phyloP scores from a whole-genome alignment of 176 grass and related monocot species.

The Rhynchospora breviuscula region DNA sequence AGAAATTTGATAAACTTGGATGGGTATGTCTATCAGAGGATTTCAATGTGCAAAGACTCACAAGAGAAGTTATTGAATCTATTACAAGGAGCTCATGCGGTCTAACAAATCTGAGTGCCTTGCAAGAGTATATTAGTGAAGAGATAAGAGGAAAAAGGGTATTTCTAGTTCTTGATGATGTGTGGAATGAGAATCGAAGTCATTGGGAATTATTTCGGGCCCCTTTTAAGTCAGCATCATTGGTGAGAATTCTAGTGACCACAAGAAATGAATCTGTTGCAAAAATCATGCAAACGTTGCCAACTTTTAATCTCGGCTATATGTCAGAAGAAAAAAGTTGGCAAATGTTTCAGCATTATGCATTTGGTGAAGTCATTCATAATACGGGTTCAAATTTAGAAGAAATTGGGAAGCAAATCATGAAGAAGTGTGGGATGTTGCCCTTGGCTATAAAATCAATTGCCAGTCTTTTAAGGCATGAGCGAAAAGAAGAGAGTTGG shows the following conservation, averaged over 20 bases:
- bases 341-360: conserved; percentile 18
- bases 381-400: background rate
- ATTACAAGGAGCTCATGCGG: background rate
- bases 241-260: background rate
- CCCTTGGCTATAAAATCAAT: conserved; percentile 44
- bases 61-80: conserved; percentile 6
- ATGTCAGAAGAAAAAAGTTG: background rate
- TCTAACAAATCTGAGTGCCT: conserved; percentile 28
- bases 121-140: conserved; percentile 6
- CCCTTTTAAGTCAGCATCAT: background rate
- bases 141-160: background rate
- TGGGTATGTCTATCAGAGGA: conserved; percentile 29
- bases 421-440: conserved; percentile 30
- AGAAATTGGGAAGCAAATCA: conserved; percentile 27
- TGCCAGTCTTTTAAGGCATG: conserved; percentile 8
- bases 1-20: background rate
- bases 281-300: conserved; percentile 17
- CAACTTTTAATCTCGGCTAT: background rate
- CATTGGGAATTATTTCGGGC: background rate
- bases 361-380: background rate
- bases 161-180: conserved; percentile 28
- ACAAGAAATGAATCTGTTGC: conserved; percentile 14
- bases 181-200: conserved; percentile 13
- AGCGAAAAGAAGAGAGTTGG: background rate
- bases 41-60: conserved; percentile 23